Conservation (phyloP, 2,329 filamentous ascomycete genomes). For the Drechslerella dactyloides region DNA sequence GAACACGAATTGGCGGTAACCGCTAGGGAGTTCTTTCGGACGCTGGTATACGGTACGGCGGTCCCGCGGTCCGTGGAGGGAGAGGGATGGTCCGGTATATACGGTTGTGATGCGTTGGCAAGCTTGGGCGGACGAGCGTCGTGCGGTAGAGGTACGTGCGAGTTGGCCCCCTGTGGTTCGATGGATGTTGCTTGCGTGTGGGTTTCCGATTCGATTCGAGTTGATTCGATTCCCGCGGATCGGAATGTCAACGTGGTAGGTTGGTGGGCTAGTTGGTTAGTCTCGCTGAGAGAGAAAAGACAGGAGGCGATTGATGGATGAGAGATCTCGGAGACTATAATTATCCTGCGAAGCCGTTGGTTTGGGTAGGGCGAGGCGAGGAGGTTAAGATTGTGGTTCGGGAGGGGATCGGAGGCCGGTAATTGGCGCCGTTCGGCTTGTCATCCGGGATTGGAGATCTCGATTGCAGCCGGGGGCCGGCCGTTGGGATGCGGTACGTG, state of each 20-base stretch:
- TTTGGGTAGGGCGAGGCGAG: slow-evolving; percentile 7
- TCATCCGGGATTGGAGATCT: not conserved
- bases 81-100: slow-evolving; percentile 3
- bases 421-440: slow-evolving; percentile 2
- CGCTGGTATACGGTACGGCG: not conserved
- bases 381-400: slow-evolving; percentile 6
- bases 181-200: too few species aligned
- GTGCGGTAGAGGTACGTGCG: too few species aligned
- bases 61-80: not conserved
- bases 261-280: not conserved
- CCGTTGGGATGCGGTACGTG: too few species aligned
- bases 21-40: not conserved
- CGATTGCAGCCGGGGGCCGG: too few species aligned
- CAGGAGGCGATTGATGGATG: slow-evolving; percentile 10
- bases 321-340: not conserved
- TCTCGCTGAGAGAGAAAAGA: not conserved
- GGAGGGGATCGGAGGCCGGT: slow-evolving; percentile 8
- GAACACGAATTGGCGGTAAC: not conserved
- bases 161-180: too few species aligned
- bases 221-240: too few species aligned
- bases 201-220: too few species aligned
- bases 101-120: slow-evolving; percentile 4
- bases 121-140: not conserved
- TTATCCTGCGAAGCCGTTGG: not conserved
- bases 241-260: too few species aligned